Evolutionary conservation across 106 monocot species (phyloP).

Genomic region (Dioscorea zingiberensis): DNA sequence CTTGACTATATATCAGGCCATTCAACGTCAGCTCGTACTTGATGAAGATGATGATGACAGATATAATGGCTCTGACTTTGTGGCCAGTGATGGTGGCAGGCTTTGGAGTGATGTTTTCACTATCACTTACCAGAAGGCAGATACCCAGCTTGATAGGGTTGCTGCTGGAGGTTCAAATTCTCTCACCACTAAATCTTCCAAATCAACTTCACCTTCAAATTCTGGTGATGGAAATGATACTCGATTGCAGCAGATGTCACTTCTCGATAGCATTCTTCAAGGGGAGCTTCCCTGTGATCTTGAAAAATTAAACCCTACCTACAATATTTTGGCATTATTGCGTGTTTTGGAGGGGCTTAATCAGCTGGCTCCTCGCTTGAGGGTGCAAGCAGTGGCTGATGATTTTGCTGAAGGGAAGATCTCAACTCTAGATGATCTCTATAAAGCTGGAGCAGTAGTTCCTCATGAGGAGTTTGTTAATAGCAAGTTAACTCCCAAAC

Average conservation of each 20-base stretch:
- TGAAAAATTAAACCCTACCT: slow-evolving; percentile 80
- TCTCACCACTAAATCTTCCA: slow-evolving; percentile 25
- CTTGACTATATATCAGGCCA: slow-evolving; percentile 92
- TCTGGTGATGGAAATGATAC: slow-evolving; percentile 27
- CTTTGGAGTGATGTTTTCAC: slow-evolving; percentile 92
- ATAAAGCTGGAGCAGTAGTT: slow-evolving; percentile 44
- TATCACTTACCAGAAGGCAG: slow-evolving; percentile 85
- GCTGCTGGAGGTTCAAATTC: slow-evolving; percentile 43
- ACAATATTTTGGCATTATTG: slow-evolving; percentile 81
- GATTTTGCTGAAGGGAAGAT: slow-evolving; percentile 81
- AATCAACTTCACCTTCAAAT: slow-evolving; percentile 45
- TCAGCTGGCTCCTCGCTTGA: slow-evolving; percentile 84
- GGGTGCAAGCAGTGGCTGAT: slow-evolving; percentile 62
- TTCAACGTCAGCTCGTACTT: slow-evolving; percentile 74
- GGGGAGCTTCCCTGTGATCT: slow-evolving; percentile 93
- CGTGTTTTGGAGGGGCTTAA: slow-evolving; percentile 84
- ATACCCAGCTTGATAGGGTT: slow-evolving; percentile 47
- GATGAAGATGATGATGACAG: slow-evolving; percentile 81
- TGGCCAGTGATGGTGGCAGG: slow-evolving; percentile 65
- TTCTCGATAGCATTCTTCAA: slow-evolving; percentile 94
- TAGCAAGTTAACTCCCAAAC: slow-evolving; percentile 90
- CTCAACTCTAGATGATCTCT: slow-evolving; percentile 43
- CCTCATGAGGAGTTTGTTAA: slow-evolving; percentile 71
- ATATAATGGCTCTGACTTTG: slow-evolving; percentile 41
- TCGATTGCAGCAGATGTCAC: slow-evolving; percentile 48